Base-by-base conservation (phyloP, 2,329 filamentous ascomycete species). In the Microcyclospora tardicrescens region DNA sequence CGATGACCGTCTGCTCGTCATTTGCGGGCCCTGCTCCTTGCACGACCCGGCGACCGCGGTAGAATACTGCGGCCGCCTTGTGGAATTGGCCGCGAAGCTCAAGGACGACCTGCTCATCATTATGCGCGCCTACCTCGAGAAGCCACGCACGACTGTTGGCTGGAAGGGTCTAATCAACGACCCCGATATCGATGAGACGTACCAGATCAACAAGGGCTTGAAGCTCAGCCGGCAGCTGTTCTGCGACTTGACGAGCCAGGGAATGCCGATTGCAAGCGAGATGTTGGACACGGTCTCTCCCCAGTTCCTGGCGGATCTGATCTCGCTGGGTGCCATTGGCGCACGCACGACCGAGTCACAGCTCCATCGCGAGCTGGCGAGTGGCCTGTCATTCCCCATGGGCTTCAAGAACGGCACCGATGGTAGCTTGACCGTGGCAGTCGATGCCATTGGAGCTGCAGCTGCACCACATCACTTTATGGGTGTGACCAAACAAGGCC, bases 111-210 rank as follows among this genome's bases (percentile, higher is more conserved):
- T 98, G 34, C 79, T 79, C 61, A 83, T 98, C 61, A 79, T 98
- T 57, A 98, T 98, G 91, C 84, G 91, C 54, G 86, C 87, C 58
- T 98, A 98, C 74, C 81, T 98, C 37, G 91, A 98, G 72, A 98
- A 98, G 73, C 91, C 91, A 32, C 81, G 91, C 44, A 98, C 91
- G 36, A 98, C 91, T 0, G 87, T 98, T 36, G 91, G 91, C 59
- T 98, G 91, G 91, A 98, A 98, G 69, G 91, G 91, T 37, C 72
- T 98, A 62, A 95, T 98, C 73, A 98, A 98, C 66, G 91, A 98
- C 63, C 91, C 91, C 2, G 87, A 96, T 56, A 94, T 98, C 61
- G 85, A 98, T 63, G 81, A 91, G 61, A 91, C 81, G 58, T 98
- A 83, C 80, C 77, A 94, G 68, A 98, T 98, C 71, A 98, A 98